These are phyloP conservation scores for Cladosporium sp. DNA, from an alignment of 2,329 filamentous ascomycete species.

Conservation along the genomic window DNA sequence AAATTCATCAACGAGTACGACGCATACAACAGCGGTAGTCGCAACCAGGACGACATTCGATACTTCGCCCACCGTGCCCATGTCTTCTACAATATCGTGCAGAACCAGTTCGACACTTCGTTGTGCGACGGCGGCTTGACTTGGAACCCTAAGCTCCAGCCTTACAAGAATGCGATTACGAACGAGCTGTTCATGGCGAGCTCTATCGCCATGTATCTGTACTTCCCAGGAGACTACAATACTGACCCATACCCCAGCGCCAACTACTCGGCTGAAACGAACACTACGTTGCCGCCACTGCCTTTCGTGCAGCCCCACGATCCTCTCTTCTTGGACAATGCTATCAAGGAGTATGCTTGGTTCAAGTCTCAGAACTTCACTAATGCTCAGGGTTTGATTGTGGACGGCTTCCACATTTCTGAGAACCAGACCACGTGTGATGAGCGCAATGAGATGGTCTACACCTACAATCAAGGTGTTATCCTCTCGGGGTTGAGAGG, in stretches of 20 bases:
- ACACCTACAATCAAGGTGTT: slow-evolving; percentile 95
- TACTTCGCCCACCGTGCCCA: slow-evolving; percentile 81
- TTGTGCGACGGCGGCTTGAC: slow-evolving; percentile 86
- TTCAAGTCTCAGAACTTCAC: slow-evolving; percentile 78
- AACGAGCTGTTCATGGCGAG: slow-evolving; percentile 88
- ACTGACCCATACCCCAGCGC: slow-evolving; percentile 40
- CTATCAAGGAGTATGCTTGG: slow-evolving; percentile 79
- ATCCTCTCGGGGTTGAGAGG: slow-evolving; percentile 79
- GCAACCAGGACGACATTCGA: slow-evolving; percentile 68
- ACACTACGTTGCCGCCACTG: slow-evolving; percentile 49
- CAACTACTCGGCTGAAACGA: slow-evolving; percentile 35
- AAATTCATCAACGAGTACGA: slow-evolving; percentile 35
- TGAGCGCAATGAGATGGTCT: slow-evolving; percentile 81
- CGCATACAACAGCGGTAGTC: slow-evolving; percentile 21
- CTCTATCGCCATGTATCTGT: slow-evolving; percentile 85
- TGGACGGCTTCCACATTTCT: slow-evolving; percentile 85
- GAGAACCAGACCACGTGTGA: slow-evolving; percentile 63
- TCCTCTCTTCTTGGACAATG: slow-evolving; percentile 66
- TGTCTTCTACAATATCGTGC: slow-evolving; percentile 83
- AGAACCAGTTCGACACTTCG: slow-evolving; percentile 75
- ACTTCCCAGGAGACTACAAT: slow-evolving; percentile 81
- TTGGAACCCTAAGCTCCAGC: slow-evolving; percentile 78
- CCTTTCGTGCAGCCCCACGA: slow-evolving; percentile 29
- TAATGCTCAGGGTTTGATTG: slow-evolving; percentile 71
- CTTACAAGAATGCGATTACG: slow-evolving; percentile 97